A percentile compares a stretch with the other conserved stretches of the same genome.
phyloP scores from a whole-genome alignment of 257 asterid species.

The Solanum habrochaites region DNA sequence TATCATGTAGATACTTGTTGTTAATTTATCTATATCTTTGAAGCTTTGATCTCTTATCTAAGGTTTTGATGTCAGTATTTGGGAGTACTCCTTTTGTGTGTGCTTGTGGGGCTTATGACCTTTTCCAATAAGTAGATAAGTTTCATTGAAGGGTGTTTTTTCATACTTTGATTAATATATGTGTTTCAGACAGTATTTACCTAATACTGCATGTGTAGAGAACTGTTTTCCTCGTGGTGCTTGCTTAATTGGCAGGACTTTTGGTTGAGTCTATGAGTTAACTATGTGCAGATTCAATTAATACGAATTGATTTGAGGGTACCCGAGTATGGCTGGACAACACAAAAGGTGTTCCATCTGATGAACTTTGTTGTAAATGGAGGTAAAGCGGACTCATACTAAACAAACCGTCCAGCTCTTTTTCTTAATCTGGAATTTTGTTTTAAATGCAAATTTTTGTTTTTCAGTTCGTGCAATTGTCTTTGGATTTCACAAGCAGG shows the following conservation, averaged over 20 bases:
- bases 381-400: constrained; percentile 35
- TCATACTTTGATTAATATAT: background rate
- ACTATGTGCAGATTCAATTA: constrained; percentile 72
- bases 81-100: background rate
- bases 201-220: background rate
- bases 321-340: constrained; percentile 98
- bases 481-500: constrained; percentile 72
- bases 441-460: constrained; percentile 1
- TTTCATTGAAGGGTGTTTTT: background rate
- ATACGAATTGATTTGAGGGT: constrained; percentile 82
- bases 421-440: background rate
- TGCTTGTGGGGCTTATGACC: background rate
- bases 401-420: background rate
- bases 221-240: background rate
- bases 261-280: constrained; percentile 2
- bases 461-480: constrained; percentile 76
- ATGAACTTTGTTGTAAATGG: constrained; percentile 97
- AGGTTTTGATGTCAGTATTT: background rate
- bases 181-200: background rate
- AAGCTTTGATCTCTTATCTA: background rate
- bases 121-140: background rate
- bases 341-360: constrained; percentile 94
- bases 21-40: background rate
- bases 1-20: background rate
- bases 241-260: background rate